Conservation (phyloP, 2,329 filamentous ascomycete genomes). For the Cladosporium sp. region DNA sequence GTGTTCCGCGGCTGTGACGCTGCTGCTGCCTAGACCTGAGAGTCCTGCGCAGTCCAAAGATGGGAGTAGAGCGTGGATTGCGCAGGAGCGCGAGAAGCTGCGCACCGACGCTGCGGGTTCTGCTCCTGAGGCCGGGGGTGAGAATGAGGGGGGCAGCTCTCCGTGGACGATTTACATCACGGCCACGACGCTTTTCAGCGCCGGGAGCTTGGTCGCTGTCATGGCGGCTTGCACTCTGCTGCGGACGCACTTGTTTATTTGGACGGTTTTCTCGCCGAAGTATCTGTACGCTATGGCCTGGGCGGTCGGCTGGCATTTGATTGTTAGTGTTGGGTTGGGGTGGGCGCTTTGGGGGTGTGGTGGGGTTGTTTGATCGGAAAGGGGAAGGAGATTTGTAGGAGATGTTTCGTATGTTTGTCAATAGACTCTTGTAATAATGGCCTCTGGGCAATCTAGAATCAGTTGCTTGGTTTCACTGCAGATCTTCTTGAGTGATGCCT, state of each 20-base stretch:
- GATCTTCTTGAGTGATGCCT: too few relatives aligned
- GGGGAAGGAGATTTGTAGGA: background rate
- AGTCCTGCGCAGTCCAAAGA: background rate
- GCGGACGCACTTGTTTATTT: constrained; percentile 89
- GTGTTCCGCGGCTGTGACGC: constrained; percentile 52
- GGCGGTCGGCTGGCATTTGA: constrained; percentile 73
- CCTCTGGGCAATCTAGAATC: too few relatives aligned
- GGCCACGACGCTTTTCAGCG: constrained; percentile 64
- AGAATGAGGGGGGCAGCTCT: background rate
- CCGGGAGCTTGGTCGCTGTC: constrained; percentile 60
- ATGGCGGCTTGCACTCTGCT: constrained; percentile 84
- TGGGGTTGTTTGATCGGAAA: background rate
- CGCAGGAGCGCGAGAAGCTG: constrained; percentile 24
- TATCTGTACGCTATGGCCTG: constrained; percentile 90
- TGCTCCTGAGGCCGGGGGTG: constrained; percentile 17
- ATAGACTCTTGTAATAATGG: too few relatives aligned
- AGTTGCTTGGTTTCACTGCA: too few relatives aligned
- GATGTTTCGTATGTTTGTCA: too few relatives aligned
- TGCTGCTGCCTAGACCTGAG: constrained; percentile 14
- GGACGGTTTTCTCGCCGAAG: constrained; percentile 98
- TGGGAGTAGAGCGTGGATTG: constrained; percentile 20
- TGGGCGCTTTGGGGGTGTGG: constrained; percentile 5
- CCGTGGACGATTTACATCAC: constrained; percentile 47
- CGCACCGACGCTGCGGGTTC: constrained; percentile 16
- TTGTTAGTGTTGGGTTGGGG: constrained; percentile 53